Evolutionary conservation across 192 early-diverging fungal species (phyloP), one percentile per base, ranked within the genome.

Genomic region (Gonapodya sp.): DNA sequence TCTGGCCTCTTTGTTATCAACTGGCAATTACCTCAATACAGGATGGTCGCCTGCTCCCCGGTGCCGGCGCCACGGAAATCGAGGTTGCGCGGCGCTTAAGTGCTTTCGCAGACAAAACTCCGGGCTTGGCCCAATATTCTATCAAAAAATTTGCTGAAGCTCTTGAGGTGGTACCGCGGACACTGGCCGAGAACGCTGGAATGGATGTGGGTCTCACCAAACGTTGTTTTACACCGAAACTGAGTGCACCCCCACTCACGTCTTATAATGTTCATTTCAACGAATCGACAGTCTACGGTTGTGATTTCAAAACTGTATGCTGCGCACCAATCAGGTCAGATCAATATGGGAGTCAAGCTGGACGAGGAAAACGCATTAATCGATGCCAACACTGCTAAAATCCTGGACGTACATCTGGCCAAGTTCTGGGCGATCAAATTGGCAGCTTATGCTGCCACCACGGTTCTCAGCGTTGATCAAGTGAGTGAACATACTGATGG

Each of bases 141-240:
- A 95, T 98, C 84, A 94, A 96, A 85, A 95, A 96, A 84, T 98
- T 94, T 89, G 96, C 94, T 18, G 94, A 97, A 84, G 92, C 96
- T 18, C 89, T 98, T 64, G 96, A 98, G 85, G 94, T 97, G 2
- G 92, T 97, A 85, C 95, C 97, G 35, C 89, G 95, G 81, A 98
- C 97, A 18, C 87, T 98, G 81, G 93, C 93, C 74, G 96, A 98
- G 84, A 97, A 97, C 84, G 96, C 93, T 33, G 97, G 97, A 80
- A 87, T 98, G 85, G 95, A 97, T 84, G 92, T 94, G 78, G 79
- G 84, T 82, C 18, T 73, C n/a, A n/a, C n/a, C n/a, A n/a, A n/a
- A n/a, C n/a, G n/a, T 18, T 31, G 64, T 31, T 0, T 74, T 82
- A n/a, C n/a, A n/a, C n/a, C n/a, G n/a, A n/a, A n/a, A n/a, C n/a